Percentiles rank a stretch among this genome's conserved stretches.
Conservation (phyloP, 345 rosid genomes). For the Aegle marmelos region DNA sequence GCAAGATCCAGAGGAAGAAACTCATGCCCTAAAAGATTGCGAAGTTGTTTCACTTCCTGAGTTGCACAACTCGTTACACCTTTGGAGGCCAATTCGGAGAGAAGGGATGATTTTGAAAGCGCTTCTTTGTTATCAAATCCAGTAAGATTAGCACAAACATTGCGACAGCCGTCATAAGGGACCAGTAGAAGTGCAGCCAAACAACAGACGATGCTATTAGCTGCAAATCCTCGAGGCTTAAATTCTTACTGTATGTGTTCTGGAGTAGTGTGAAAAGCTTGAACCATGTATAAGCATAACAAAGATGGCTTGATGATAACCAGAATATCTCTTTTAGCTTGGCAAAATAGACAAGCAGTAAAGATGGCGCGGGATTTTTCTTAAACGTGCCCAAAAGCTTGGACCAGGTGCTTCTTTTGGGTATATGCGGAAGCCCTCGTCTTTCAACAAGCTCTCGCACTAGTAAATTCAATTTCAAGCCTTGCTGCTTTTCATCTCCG, state of each 20-base stretch:
- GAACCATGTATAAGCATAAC: conserved; percentile 95
- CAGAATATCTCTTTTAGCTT: conserved; percentile 65
- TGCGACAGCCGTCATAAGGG: conserved; percentile 57
- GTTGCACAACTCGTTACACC: conserved; percentile 89
- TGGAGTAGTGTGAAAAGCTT: conserved; percentile 83
- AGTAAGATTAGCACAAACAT: conserved; percentile 85
- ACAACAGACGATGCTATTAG: conserved; percentile 91
- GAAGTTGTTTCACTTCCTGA: conserved; percentile 97
- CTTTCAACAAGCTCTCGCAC: too few relatives aligned
- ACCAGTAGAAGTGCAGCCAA: conserved; percentile 80
- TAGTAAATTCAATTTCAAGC: too few relatives aligned
- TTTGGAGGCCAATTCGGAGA: conserved; percentile 82
- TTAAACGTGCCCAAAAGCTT: conserved; percentile 48
- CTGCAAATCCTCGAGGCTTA: conserved; percentile 91
- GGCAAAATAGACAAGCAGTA: conserved; percentile 57
- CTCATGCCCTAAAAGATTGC: conserved; percentile 83
- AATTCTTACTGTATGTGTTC: conserved; percentile 87
- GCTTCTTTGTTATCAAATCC: conserved; percentile 87
- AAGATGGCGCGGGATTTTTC: conserved; percentile 87
- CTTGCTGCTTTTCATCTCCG: too few relatives aligned
- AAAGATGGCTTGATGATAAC: conserved; percentile 88
- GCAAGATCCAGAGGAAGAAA: conserved; percentile 84
- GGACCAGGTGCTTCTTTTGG: too few relatives aligned
- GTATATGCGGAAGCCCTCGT: too few relatives aligned
- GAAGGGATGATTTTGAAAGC: conserved; percentile 81